Conservation (phyloP, 2,329 filamentous ascomycete species). For the Nannizzia gypsea region DNA sequence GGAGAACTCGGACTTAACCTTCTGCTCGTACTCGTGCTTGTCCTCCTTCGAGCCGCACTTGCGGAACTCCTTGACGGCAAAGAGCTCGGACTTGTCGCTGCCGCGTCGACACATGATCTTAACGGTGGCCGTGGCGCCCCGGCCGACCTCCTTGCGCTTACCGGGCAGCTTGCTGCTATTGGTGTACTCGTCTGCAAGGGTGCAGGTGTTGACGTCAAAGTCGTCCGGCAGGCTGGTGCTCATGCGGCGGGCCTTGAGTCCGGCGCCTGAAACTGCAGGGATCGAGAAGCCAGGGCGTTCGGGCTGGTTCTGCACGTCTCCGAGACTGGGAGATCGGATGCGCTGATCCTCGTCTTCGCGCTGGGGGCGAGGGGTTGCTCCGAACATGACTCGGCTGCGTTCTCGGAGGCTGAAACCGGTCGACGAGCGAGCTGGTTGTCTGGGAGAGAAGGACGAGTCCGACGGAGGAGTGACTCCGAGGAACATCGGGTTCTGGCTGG, state of each 20-base stretch:
- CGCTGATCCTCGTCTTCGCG: constrained; percentile 13
- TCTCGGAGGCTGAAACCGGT: constrained; percentile 18
- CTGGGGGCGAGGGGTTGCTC: constrained; percentile 15
- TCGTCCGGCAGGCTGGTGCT: constrained; percentile 63
- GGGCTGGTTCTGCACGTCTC: constrained; percentile 16
- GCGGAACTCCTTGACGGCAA: constrained; percentile 81
- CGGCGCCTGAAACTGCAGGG: constrained; percentile 57
- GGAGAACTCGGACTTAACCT: constrained; percentile 83
- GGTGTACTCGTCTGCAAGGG: constrained; percentile 58
- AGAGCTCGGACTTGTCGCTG: constrained; percentile 49
- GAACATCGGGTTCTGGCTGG: constrained; percentile 8
- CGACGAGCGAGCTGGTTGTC: constrained; percentile 15
- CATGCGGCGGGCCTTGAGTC: constrained; percentile 66
- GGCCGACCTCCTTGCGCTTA: constrained; percentile 62
- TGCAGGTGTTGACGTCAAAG: constrained; percentile 58
- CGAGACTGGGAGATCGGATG: constrained; percentile 21
- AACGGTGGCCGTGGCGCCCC: constrained; percentile 72
- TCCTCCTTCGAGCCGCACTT: constrained; percentile 58
- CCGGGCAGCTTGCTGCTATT: constrained; percentile 59
- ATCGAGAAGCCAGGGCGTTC: constrained; percentile 32
- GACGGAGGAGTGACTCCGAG: constrained; percentile 9
- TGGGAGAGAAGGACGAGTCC: constrained; percentile 8
- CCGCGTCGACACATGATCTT: constrained; percentile 66
- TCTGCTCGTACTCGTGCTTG: constrained; percentile 65
- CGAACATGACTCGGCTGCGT: constrained; percentile 19